A percentile compares a stretch with the other conserved stretches of the same genome.
phyloP scores from a whole-genome alignment of 2,329 filamentous ascomycete species.

The Thielaviopsis musarum region DNA sequence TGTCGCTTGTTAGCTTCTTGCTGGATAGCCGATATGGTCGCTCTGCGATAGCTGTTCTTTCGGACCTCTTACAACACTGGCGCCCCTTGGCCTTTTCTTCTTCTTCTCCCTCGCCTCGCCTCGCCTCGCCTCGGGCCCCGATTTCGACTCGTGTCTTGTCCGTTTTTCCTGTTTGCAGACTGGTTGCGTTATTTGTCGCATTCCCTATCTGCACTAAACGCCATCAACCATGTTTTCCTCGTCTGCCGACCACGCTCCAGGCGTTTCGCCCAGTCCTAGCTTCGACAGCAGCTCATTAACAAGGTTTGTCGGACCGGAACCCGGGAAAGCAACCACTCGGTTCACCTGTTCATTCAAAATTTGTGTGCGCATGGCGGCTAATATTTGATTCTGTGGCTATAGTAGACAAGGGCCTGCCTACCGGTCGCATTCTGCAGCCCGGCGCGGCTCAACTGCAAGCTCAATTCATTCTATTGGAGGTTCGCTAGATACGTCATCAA shows the following conservation, averaged over 20 bases:
- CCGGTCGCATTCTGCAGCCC: conserved; percentile 33
- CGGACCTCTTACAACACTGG: not conserved
- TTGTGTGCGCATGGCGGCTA: no score
- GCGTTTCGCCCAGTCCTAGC: conserved; percentile 9
- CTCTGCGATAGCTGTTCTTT: conserved; percentile 5
- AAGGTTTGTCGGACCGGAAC: not conserved
- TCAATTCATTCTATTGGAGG: conserved; percentile 79
- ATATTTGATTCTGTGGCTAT: no score
- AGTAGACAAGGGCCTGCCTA: conserved; percentile 5
- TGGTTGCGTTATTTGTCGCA: not conserved
- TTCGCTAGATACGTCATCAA: conserved; percentile 53
- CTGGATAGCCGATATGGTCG: not conserved
- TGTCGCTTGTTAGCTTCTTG: not conserved
- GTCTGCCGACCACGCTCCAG: conserved; percentile 5
- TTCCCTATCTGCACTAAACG: not conserved
- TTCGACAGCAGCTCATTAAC: conserved; percentile 4
- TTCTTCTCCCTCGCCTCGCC: not conserved
- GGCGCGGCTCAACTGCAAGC: conserved; percentile 64
- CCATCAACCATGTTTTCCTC: conserved; percentile 6
- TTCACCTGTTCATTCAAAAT: no score
- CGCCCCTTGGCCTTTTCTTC: not conserved
- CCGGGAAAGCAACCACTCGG: no score
- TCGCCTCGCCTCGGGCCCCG: not conserved
- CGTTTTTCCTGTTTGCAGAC: no score
- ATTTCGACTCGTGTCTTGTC: no score